Conservation (phyloP, 2,329 filamentous ascomycete species). For the Colletotrichum eremochloae region DNA sequence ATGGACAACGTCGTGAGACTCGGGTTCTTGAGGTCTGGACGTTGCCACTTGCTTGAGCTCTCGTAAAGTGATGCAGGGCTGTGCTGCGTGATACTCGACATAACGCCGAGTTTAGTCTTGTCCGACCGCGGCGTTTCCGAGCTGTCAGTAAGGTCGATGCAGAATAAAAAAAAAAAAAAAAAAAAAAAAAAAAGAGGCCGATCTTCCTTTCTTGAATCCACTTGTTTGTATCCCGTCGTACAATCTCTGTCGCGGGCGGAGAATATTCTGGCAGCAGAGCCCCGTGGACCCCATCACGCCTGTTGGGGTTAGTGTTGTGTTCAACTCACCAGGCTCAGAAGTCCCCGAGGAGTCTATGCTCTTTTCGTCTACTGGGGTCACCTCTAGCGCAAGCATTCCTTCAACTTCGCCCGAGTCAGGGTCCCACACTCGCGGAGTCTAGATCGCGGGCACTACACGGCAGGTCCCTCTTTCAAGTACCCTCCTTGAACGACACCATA, state of each 20-base stretch:
- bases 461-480: constrained; percentile 29
- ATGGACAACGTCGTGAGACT: not conserved
- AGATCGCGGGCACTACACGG: constrained; percentile 40
- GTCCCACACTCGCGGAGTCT: constrained; percentile 39
- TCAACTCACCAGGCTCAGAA: constrained; percentile 39
- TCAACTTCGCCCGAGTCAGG: constrained; percentile 41
- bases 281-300: constrained; percentile 26
- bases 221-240: constrained; percentile 29
- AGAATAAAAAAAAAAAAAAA: not conserved
- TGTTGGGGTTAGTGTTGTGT: constrained; percentile 35
- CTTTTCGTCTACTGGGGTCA: constrained; percentile 37
- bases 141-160: not conserved
- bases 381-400: constrained; percentile 37
- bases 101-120: not conserved
- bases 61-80: not conserved
- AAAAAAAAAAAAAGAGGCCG: not conserved
- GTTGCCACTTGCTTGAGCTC: not conserved
- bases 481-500: constrained; percentile 24
- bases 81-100: not conserved
- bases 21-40: not conserved
- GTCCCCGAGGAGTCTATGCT: constrained; percentile 41
- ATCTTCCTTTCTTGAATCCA: constrained; percentile 18
- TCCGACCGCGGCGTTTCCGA: not conserved
- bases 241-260: constrained; percentile 42
- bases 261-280: constrained; percentile 42